phyloP scores from a whole-genome alignment of 75 land plant species.

The Azolla pinnata region DNA sequence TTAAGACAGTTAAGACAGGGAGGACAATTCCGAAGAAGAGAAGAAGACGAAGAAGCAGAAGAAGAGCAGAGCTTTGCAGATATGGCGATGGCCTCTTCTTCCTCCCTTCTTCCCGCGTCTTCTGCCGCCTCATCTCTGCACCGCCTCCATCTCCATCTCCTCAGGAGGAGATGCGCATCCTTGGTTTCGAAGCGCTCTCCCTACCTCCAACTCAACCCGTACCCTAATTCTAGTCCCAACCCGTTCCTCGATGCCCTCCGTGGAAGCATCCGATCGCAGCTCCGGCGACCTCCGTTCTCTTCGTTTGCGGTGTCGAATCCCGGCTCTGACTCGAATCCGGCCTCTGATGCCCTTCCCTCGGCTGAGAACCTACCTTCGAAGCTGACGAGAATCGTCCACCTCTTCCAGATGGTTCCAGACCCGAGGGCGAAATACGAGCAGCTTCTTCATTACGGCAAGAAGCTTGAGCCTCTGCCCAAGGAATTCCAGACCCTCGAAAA shows the following conservation, averaged over 20 bases:
- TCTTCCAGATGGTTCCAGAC: conserved; percentile 54
- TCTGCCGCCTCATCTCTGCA: neutral
- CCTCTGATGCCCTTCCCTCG: neutral
- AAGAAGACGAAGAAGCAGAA: too few relatives aligned
- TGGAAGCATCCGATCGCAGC: neutral
- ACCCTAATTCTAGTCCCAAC: neutral
- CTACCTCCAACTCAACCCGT: neutral
- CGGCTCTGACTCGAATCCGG: neutral
- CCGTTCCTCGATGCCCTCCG: neutral
- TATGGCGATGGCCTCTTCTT: conserved; percentile 1
- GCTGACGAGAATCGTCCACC: conserved; percentile 55
- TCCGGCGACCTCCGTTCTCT: neutral
- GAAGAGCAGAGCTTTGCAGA: neutral
- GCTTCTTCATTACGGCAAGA: conserved; percentile 57
- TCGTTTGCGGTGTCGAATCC: too few relatives aligned
- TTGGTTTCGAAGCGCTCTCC: neutral
- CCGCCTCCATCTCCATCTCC: neutral
- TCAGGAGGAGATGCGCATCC: neutral
- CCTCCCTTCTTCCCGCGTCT: neutral
- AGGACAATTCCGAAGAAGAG: too few relatives aligned
- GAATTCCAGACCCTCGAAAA: conserved; percentile 43
- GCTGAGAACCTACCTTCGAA: conserved; percentile 33
- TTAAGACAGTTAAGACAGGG: too few relatives aligned
- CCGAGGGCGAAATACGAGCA: conserved; percentile 78
- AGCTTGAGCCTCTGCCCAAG: conserved; percentile 40